Conservation (phyloP, 257 asterid genomes). For the Solanum lignicaule region DNA sequence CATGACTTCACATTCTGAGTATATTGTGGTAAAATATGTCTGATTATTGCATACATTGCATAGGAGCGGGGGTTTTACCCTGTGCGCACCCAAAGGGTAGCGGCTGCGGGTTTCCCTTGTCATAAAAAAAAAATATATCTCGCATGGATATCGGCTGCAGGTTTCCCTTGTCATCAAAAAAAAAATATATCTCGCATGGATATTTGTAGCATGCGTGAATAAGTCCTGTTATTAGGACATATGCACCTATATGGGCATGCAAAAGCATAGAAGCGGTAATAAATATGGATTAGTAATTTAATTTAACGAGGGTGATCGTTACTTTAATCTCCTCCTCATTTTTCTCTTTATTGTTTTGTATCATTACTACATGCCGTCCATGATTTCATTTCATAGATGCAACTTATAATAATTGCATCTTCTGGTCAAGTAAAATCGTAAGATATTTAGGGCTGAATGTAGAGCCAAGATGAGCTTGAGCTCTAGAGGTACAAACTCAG, state of each 20-base stretch:
- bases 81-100: too few species aligned
- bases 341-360: not conserved
- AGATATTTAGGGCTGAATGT: not conserved
- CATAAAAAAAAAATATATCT: too few species aligned
- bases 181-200: not conserved
- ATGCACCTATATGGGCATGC: not conserved
- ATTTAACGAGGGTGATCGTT: not conserved
- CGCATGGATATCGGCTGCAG: too few species aligned
- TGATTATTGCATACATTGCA: not conserved
- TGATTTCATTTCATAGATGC: not conserved
- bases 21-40: not conserved
- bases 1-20: not conserved
- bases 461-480: not conserved
- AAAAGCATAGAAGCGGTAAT: not conserved
- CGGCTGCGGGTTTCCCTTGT: too few species aligned
- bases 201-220: not conserved
- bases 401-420: not conserved
- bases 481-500: not conserved
- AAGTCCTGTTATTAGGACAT: not conserved
- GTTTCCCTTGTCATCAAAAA: too few species aligned
- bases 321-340: not conserved
- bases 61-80: too few species aligned
- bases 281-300: not conserved
- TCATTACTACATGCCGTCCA: not conserved
- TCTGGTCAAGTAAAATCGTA: not conserved